phyloP scores from a whole-genome alignment of 139 green algal genomes.

The Chlorella sp. region DNA sequence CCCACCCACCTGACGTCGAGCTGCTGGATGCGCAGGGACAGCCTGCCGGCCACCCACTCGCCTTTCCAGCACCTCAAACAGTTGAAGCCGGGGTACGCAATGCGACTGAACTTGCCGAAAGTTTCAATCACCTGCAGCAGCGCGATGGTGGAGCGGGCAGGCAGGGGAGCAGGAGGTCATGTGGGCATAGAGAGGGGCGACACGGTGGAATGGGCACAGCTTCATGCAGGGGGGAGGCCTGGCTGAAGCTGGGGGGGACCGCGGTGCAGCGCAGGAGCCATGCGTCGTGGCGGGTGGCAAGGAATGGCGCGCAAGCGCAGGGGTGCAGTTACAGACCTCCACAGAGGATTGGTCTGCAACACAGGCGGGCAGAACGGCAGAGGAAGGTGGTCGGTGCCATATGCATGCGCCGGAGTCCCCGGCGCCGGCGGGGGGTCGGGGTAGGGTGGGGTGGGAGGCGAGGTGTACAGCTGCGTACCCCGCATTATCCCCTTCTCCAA shows the following conservation, averaged over 20 bases:
- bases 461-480: too few species aligned
- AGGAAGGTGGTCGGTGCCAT: background rate
- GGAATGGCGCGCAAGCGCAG: background rate
- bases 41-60: conserved; percentile 56
- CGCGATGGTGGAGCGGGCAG: background rate
- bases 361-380: background rate
- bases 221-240: background rate
- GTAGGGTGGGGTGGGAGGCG: too few species aligned
- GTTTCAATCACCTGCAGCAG: background rate
- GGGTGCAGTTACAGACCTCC: conserved; percentile 22
- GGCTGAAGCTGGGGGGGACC: background rate
- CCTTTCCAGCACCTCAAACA: conserved; percentile 61
- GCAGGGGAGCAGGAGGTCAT: background rate
- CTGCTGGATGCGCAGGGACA: conserved; percentile 79
- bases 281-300: background rate
- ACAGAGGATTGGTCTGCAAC: conserved; percentile 46
- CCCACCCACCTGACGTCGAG: conserved; percentile 64
- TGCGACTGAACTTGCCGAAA: conserved; percentile 52
- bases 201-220: background rate
- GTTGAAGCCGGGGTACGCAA: conserved; percentile 68
- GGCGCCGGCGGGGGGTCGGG: background rate
- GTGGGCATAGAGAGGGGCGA: background rate
- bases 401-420: background rate
- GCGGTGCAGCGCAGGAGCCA: background rate
- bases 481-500: too few species aligned